phyloP scores from a whole-genome alignment of 2,329 filamentous ascomycete genomes.

The Stachybotrys echinatus region DNA sequence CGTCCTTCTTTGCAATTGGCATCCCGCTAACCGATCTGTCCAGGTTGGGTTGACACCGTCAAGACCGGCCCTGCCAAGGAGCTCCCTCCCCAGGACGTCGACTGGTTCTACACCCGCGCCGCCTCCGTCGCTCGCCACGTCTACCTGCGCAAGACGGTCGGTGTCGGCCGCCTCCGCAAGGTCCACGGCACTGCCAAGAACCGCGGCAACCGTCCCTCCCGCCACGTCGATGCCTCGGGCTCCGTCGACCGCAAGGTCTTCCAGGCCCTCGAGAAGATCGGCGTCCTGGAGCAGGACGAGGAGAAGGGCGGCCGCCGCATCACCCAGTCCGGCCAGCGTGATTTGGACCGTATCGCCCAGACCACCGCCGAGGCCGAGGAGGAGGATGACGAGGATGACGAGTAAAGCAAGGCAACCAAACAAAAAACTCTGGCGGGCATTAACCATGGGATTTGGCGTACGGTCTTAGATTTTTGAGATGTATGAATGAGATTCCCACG shows the following conservation, averaged over 20 bases:
- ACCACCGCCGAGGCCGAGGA: slow-evolving; percentile 71
- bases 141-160: slow-evolving; percentile 99
- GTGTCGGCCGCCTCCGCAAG: slow-evolving; percentile 96
- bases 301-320: slow-evolving; percentile 98
- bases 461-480: slow-evolving; percentile 32
- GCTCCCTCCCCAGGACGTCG: slow-evolving; percentile 94
- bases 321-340: slow-evolving; percentile 96
- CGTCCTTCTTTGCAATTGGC: slow-evolving; percentile 4
- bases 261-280: slow-evolving; percentile 98
- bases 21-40: neutral
- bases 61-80: slow-evolving; percentile 97
- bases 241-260: slow-evolving; percentile 96
- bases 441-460: slow-evolving; percentile 31
- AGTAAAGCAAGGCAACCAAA: slow-evolving; percentile 42
- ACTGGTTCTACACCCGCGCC: slow-evolving; percentile 93
- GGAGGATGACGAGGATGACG: slow-evolving; percentile 60
- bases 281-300: slow-evolving; percentile 95
- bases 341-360: slow-evolving; percentile 94
- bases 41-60: slow-evolving; percentile 98
- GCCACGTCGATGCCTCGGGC: slow-evolving; percentile 94
- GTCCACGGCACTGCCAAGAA: slow-evolving; percentile 96
- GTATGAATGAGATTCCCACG: slow-evolving; percentile 33
- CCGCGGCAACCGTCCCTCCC: slow-evolving; percentile 83
- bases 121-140: slow-evolving; percentile 95
- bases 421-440: slow-evolving; percentile 13